Evolutionary conservation across 2,329 filamentous ascomycete genomes (phyloP).

Genomic region (Calonectria pseudoreteaudii): DNA sequence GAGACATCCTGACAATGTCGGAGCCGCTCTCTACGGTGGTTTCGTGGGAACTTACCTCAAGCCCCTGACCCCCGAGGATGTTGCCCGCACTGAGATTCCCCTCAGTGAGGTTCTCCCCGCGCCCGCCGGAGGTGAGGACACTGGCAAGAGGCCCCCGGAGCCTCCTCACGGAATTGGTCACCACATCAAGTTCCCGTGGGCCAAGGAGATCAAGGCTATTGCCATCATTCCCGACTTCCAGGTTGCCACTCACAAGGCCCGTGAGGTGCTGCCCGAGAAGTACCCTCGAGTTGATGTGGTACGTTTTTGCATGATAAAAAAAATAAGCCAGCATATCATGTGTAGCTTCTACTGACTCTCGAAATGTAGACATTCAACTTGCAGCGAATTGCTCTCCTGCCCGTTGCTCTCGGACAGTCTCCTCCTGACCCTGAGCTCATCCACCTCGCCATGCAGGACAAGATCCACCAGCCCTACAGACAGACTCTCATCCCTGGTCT

Average conservation of each 20-base stretch:
- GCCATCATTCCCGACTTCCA: slow-evolving; percentile 97
- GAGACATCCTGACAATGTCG: slow-evolving; percentile 93
- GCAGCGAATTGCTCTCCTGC: slow-evolving; percentile 90
- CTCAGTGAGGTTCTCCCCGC: slow-evolving; percentile 92
- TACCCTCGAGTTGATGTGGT: slow-evolving; percentile 89
- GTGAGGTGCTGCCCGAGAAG: slow-evolving; percentile 82
- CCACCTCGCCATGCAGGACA: slow-evolving; percentile 98
- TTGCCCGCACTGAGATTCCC: slow-evolving; percentile 91
- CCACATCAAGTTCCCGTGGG: slow-evolving; percentile 96
- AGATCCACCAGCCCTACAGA: slow-evolving; percentile 96
- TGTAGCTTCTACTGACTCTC: slow-evolving; percentile 26
- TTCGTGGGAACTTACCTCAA: slow-evolving; percentile 98
- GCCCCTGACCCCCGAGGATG: slow-evolving; percentile 88
- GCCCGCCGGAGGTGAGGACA: slow-evolving; percentile 91
- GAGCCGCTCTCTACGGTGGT: slow-evolving; percentile 92
- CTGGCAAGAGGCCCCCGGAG: slow-evolving; percentile 84
- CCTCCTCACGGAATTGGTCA: slow-evolving; percentile 95
- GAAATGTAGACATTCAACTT: slow-evolving; percentile 84
- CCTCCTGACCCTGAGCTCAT: slow-evolving; percentile 94
- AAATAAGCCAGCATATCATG: background rate
- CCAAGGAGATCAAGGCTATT: slow-evolving; percentile 94
- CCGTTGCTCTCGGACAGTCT: slow-evolving; percentile 87
- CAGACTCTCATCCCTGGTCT: slow-evolving; percentile 92
- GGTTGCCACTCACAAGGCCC: slow-evolving; percentile 91
- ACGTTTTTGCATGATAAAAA: slow-evolving; percentile 49